These are phyloP conservation scores for Termitomyces sp. DNA, from an alignment of 768 basidiomycete genomes.

Conservation along the genomic window DNA sequence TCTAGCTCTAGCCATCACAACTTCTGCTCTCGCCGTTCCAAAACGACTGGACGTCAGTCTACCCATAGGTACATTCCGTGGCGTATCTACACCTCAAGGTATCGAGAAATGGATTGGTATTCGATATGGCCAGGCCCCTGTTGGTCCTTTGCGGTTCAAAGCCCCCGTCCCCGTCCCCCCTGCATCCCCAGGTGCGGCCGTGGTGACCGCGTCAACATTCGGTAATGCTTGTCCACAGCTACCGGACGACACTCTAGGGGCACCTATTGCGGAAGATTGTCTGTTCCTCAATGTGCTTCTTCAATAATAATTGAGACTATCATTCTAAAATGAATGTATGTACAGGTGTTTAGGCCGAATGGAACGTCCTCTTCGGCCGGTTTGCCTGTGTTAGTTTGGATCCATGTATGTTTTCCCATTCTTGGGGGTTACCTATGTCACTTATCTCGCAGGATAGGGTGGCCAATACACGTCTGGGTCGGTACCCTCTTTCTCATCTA, in stretches of 20 bases:
- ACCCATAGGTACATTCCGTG: conserved; percentile 45
- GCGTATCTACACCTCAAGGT: conserved; percentile 37
- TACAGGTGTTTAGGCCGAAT: conserved; percentile 34
- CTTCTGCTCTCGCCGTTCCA: background rate
- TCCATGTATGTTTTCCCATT: conserved; percentile 26
- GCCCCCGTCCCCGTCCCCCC: conserved; percentile 43
- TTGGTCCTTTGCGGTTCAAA: conserved; percentile 55
- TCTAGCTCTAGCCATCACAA: background rate
- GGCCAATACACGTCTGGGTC: conserved; percentile 46
- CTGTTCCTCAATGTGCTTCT: conserved; percentile 45
- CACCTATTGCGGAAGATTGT: conserved; percentile 50
- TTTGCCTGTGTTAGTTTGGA: conserved; percentile 37
- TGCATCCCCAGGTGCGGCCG: conserved; percentile 14
- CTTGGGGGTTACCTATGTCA: background rate
- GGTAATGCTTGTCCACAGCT: conserved; percentile 58
- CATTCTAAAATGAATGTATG: background rate
- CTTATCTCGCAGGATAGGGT: conserved; percentile 30
- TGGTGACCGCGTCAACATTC: conserved; percentile 45
- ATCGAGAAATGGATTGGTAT: conserved; percentile 4
- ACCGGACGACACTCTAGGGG: conserved; percentile 30
- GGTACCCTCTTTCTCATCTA: background rate
- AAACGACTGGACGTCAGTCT: conserved; percentile 35
- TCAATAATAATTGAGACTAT: too few relatives aligned
- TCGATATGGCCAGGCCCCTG: conserved; percentile 55
- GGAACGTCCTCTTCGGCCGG: conserved; percentile 22